These are phyloP conservation scores for Hypericum androsaemum DNA, from an alignment of 345 rosid species.

Conservation along the genomic window DNA sequence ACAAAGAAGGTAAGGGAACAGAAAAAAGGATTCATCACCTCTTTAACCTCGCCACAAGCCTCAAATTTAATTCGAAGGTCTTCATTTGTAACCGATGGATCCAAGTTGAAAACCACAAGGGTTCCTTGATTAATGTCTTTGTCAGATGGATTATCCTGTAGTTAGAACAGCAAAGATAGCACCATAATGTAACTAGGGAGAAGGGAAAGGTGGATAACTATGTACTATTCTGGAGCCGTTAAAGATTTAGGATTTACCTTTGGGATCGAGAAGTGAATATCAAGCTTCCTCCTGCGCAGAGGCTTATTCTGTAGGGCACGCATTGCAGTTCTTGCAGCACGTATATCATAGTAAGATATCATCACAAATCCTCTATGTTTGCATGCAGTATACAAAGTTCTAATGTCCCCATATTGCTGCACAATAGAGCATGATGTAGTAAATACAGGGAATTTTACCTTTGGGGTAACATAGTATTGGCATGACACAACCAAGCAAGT, in stretches of 20 bases:
- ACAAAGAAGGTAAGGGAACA: neutral
- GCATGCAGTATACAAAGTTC: conserved; percentile 87
- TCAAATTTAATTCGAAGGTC: conserved; percentile 75
- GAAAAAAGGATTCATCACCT: conserved; percentile 31
- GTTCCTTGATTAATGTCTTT: conserved; percentile 95
- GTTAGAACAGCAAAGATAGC: conserved; percentile 9
- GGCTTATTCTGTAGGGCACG: conserved; percentile 82
- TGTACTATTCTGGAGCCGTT: neutral
- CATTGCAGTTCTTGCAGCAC: conserved; percentile 91
- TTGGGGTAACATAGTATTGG: too few relatives aligned
- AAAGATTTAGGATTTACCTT: conserved; percentile 42
- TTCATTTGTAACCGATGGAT: conserved; percentile 74
- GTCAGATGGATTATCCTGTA: conserved; percentile 87
- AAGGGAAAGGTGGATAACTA: neutral
- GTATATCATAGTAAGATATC: conserved; percentile 89
- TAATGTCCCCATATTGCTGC: conserved; percentile 87
- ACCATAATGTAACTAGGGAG: conserved; percentile 8
- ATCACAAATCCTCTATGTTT: conserved; percentile 95
- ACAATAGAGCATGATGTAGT: conserved; percentile 7
- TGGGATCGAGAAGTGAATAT: conserved; percentile 94
- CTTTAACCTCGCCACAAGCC: conserved; percentile 87
- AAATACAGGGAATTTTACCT: too few relatives aligned
- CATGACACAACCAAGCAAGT: too few relatives aligned
- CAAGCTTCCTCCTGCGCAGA: conserved; percentile 78
- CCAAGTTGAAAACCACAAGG: conserved; percentile 86